These are phyloP conservation scores for Purpureocillium takamizusanense DNA, from an alignment of 2,329 filamentous ascomycete genomes.

Conservation along the genomic window DNA sequence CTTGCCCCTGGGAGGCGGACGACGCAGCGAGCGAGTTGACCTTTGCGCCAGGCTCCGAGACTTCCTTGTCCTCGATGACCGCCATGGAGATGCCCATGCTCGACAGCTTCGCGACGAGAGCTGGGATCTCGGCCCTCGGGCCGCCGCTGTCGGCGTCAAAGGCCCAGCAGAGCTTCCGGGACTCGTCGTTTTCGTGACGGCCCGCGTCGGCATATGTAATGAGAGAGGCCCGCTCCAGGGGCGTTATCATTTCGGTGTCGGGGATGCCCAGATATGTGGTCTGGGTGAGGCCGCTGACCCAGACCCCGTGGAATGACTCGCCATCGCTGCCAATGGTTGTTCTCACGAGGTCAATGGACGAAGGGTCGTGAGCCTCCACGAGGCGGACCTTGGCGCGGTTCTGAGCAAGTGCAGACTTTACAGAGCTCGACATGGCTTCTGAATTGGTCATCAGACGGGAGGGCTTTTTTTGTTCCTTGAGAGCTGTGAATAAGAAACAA, in stretches of 20 bases:
- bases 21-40: constrained; percentile 3
- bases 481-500: too few relatives aligned
- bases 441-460: too few relatives aligned
- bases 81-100: constrained; percentile 2
- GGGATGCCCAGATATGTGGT: constrained; percentile 4
- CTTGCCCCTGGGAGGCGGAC: constrained; percentile 2
- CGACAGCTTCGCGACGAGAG: not conserved
- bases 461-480: too few relatives aligned
- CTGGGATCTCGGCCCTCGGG: not conserved
- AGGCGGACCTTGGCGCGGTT: too few relatives aligned
- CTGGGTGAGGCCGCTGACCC: constrained; percentile 5
- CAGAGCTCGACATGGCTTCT: too few relatives aligned
- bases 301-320: constrained; percentile 14
- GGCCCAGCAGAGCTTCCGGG: constrained; percentile 1
- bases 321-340: constrained; percentile 3
- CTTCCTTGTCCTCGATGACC: constrained; percentile 3
- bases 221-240: constrained; percentile 2
- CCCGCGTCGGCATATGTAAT: not conserved
- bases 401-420: too few relatives aligned
- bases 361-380: too few relatives aligned
- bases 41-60: constrained; percentile 1
- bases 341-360: too few relatives aligned
- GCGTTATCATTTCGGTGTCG: constrained; percentile 5
- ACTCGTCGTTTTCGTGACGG: not conserved
- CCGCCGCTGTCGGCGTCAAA: constrained; percentile 5